Conservation (phyloP, 73 alveolate species). For the Paramecium pentaurelia region DNA sequence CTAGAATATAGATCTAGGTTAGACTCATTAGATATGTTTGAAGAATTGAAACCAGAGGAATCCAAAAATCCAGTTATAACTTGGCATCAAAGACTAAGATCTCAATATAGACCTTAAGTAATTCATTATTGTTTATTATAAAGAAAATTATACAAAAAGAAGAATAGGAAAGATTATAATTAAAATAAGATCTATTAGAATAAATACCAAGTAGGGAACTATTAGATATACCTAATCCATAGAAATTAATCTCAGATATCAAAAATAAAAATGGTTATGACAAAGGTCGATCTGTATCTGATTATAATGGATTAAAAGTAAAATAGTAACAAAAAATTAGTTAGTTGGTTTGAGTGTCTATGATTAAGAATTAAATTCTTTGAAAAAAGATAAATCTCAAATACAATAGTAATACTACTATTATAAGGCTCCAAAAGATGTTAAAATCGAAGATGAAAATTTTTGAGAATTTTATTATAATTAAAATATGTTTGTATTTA, state of each 20-base stretch:
- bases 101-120: not conserved
- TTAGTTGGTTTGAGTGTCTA: not conserved
- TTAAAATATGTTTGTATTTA: not conserved
- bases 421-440: not conserved
- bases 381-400: not conserved
- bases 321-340: not conserved
- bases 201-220: not conserved
- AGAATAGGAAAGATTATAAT: not conserved
- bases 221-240: not conserved
- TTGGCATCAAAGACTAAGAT: constrained; percentile 33
- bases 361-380: not conserved
- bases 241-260: not conserved
- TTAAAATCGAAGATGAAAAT: not conserved
- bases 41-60: not conserved
- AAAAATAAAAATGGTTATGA: not conserved
- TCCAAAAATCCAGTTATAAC: constrained; percentile 1
- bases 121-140: not conserved
- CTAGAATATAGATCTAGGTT: not conserved
- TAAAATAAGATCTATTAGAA: not conserved
- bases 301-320: constrained; percentile 11
- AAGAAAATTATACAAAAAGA: not conserved
- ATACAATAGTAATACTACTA: not conserved
- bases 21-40: constrained; percentile 24
- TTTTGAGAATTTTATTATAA: not conserved
- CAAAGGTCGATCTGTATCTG: not conserved